Conservation (phyloP, 164 flowering plant genomes). For the Hamamelis virginiana region DNA sequence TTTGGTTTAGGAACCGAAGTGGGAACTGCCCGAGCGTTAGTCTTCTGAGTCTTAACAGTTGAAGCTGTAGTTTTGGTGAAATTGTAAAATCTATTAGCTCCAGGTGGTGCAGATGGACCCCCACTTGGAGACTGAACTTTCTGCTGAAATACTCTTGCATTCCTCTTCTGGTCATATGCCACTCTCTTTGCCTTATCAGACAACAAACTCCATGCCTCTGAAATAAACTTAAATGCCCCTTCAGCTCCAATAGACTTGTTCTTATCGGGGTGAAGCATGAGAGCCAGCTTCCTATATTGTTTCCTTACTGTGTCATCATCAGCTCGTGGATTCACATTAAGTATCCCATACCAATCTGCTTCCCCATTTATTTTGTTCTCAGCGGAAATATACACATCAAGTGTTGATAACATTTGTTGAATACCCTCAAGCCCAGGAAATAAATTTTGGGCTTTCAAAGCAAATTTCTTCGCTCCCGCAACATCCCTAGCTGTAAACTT, state of each 20-base stretch:
- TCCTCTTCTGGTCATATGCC: conserved; percentile 64
- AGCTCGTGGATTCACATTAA: conserved; percentile 63
- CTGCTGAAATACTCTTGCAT: conserved; percentile 23
- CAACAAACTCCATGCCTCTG: conserved; percentile 87
- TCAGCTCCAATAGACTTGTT: conserved; percentile 91
- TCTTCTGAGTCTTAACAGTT: conserved; percentile 32
- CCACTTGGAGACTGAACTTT: conserved; percentile 34
- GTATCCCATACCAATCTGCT: conserved; percentile 77
- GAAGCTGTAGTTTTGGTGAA: conserved; percentile 36
- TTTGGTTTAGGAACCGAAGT: conserved; percentile 31
- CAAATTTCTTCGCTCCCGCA: conserved; percentile 71
- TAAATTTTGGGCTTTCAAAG: conserved; percentile 66
- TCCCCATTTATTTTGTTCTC: conserved; percentile 69
- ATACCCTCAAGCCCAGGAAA: conserved; percentile 74
- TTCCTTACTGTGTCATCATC: conserved; percentile 74
- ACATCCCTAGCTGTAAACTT: conserved; percentile 56
- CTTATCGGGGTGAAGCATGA: conserved; percentile 92
- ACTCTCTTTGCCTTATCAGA: conserved; percentile 69
- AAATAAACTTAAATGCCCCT: conserved; percentile 81
- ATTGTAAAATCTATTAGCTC: conserved; percentile 56
- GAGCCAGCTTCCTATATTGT: conserved; percentile 79
- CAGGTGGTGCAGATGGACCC: conserved; percentile 31
- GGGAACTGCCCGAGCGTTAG: conserved; percentile 23
- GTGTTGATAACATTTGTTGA: conserved; percentile 61
- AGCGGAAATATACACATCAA: conserved; percentile 63